Conservation (phyloP, 768 basidiomycete species). For the Trametes meyenii region DNA sequence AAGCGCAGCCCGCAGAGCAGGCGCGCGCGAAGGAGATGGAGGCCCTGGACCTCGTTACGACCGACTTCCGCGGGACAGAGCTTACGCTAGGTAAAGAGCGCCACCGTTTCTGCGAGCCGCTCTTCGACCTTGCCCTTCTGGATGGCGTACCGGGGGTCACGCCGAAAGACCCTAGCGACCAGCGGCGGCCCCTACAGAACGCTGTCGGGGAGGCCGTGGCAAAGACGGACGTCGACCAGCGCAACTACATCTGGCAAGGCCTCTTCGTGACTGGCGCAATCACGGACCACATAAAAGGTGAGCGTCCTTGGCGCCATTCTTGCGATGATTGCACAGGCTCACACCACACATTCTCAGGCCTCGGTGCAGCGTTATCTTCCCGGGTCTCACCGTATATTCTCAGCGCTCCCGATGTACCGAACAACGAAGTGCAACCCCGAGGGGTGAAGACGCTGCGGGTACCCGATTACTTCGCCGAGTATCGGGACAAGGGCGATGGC, state of each 20-base stretch:
- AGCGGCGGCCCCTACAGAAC: slow-evolving; percentile 47
- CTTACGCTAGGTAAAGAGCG: slow-evolving; percentile 85
- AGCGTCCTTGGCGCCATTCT: slow-evolving; percentile 6
- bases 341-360: slow-evolving; percentile 26
- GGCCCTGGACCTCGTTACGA: slow-evolving; percentile 77
- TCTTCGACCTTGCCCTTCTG: slow-evolving; percentile 75
- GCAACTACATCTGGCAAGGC: slow-evolving; percentile 77
- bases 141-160: slow-evolving; percentile 27
- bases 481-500: slow-evolving; percentile 82
- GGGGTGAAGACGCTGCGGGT: slow-evolving; percentile 62
- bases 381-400: slow-evolving; percentile 67
- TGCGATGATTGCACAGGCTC: background rate
- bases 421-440: slow-evolving; percentile 74
- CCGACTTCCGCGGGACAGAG: slow-evolving; percentile 71
- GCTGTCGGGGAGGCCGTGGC: slow-evolving; percentile 65
- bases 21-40: slow-evolving; percentile 83
- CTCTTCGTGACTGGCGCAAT: slow-evolving; percentile 82
- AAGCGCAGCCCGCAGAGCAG: slow-evolving; percentile 76
- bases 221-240: slow-evolving; percentile 62
- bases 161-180: slow-evolving; percentile 14
- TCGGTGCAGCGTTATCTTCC: slow-evolving; percentile 63
- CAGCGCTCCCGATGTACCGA: slow-evolving; percentile 56
- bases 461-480: slow-evolving; percentile 92
- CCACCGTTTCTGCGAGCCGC: slow-evolving; percentile 88
- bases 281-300: slow-evolving; percentile 72